Base-by-base conservation (phyloP, 148 eudicot species). In the Cornus florida region DNA sequence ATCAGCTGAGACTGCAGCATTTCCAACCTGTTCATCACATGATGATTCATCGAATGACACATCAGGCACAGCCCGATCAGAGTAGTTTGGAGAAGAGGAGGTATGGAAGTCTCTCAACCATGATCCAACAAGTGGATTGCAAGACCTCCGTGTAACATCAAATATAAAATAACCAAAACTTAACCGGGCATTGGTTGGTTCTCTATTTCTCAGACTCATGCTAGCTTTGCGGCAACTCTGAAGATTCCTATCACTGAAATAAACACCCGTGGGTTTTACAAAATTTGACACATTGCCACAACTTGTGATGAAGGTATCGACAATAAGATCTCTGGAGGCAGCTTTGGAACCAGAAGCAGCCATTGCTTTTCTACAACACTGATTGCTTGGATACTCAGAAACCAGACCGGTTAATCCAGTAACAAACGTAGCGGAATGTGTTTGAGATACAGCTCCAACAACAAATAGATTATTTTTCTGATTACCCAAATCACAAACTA, bases 321-420 rank as follows among this genome's bases (percentile, higher is more conserved):
- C 89, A 76, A 82, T 75, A 31, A 91, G 48, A 87, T 93, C 97
- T 50, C 89, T 91, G 31, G 94, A 70, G 35, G 90, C 86, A 70
- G 89, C 69, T 22, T 81, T 85, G 11, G 92, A 84, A 43, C 91
- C 91, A 43, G 95, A 86, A 76, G 96, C 82, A 43, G 92, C 92
- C 97, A 91, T 91, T 33, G 78, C 22, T 39, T 57, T 71, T 80
- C 81, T 77, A 35, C 67, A 59, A 50, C 20, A 38, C 31, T 2
- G 78, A 66, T 69, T 83, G 48, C 80, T 20, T 72, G 24, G 33
- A 31, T 75, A 38, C 46, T 60, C 74, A 70, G 53, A 62, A 79
- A 53, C 75, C 31, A 17, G 56, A 28, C 57, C 3, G 53, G 73
- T 41, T 50, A 73, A 22, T 67, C 38, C 24, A 73, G 32, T 66